Conservation (phyloP, 352 stramenopile species). For the Phytophthora boehmeriae region DNA sequence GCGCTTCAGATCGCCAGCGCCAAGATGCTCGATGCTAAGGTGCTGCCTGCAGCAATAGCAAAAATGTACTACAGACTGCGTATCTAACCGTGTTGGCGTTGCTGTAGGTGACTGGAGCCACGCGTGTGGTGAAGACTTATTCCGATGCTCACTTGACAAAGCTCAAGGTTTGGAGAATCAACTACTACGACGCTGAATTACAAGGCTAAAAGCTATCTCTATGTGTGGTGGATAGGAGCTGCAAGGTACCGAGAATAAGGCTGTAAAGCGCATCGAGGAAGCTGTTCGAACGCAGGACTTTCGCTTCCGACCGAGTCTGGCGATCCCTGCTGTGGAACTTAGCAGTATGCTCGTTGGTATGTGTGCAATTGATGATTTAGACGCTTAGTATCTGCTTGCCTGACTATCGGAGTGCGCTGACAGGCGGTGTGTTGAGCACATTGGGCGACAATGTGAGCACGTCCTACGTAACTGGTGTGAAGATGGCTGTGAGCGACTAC, state of each 20-base stretch:
- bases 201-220: background rate
- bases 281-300: slow-evolving; percentile 44
- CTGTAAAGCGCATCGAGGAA: slow-evolving; percentile 55
- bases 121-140: slow-evolving; percentile 43
- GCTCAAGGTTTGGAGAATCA: slow-evolving; percentile 44
- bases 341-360: slow-evolving; percentile 60
- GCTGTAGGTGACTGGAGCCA: slow-evolving; percentile 38
- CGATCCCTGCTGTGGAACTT: slow-evolving; percentile 57
- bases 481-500: slow-evolving; percentile 82
- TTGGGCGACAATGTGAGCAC: slow-evolving; percentile 67
- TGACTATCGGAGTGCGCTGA: background rate
- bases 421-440: slow-evolving; percentile 49
- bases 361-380: slow-evolving; percentile 3
- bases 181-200: too few relatives aligned
- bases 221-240: slow-evolving; percentile 41
- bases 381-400: background rate
- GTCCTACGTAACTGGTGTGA: slow-evolving; percentile 76
- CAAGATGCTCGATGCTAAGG: slow-evolving; percentile 56
- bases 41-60: slow-evolving; percentile 4
- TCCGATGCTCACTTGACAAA: slow-evolving; percentile 43
- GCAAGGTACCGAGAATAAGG: slow-evolving; percentile 49
- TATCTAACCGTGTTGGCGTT: background rate
- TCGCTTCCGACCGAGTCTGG: slow-evolving; percentile 76
- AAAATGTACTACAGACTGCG: too few relatives aligned
- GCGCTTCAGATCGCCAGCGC: slow-evolving; percentile 60